Base-by-base conservation (phyloP, 495 filamentous ascomycete species). In the Cladorrhinum samala region DNA sequence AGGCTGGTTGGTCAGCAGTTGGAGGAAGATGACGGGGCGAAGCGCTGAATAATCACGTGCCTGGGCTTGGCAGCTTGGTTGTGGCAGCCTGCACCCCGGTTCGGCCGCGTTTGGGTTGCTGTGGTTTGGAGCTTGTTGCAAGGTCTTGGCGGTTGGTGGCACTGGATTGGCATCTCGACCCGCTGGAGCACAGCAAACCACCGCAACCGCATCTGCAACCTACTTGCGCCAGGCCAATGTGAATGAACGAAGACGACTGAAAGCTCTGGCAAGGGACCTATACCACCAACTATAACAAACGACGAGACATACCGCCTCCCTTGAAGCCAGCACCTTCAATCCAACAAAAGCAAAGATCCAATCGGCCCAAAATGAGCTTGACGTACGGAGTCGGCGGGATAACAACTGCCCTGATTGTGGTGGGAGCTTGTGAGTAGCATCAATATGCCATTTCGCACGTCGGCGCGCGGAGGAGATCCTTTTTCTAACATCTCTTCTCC, bases 401-500 rank as follows among this genome's bases (percentile, higher is more conserved):
- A 63, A 81, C 82, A 66, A 77, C 84, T 55, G 80, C 86, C 55
- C 72, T 93, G 59, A 74, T 82, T n/a, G 81, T 96, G 27, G 81
- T 97, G 60, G 93, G 91, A 76, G 73, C 86, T 70, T 98, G 93
- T 97, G 82, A 64, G 72, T 68, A 2, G 38, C 50, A 44, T 53
- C n/a, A 2, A 42, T 46, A 17, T 5, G 42, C 42, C 38, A 48
- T 38, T 11, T 16, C 25, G 18, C 43, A 20, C 40, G 19, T 47
- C 40, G 27, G 27, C 27, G 6, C 20, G 23, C 37, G 23, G 39
- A 36, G 37, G 27, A 42, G 9, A 42, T 33, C 23, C 38, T 23
- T 39, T 68, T 72, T 64, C 74, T 72, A 55, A 76, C 58, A 53
- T 50, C 23, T 46, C 55, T 49, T 7, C n/a, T 41, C 16, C 39